Conservation (phyloP, 2,329 filamentous ascomycete species). For the Orbilia quercus region DNA sequence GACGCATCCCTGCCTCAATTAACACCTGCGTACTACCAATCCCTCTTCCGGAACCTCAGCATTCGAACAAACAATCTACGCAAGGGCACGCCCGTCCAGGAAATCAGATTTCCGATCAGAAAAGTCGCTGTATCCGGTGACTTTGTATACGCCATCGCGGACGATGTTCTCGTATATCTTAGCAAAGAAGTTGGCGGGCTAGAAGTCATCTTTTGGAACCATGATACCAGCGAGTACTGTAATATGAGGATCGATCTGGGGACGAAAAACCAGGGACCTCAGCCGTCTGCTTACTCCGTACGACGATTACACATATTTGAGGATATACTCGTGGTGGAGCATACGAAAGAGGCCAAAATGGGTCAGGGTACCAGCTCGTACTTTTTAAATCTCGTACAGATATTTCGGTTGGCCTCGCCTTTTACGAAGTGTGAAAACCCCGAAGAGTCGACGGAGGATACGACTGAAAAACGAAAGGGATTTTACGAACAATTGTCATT, state of each 20-base stretch:
- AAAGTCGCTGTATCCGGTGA: slow-evolving; percentile 24
- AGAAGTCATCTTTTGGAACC: slow-evolving; percentile 52
- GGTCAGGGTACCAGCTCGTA: slow-evolving; percentile 27
- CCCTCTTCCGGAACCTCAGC: slow-evolving; percentile 47
- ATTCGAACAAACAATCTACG: slow-evolving; percentile 46
- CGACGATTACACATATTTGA: slow-evolving; percentile 34
- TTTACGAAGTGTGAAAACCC: slow-evolving; percentile 11
- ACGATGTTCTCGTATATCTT: slow-evolving; percentile 51
- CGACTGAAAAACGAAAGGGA: slow-evolving; percentile 8
- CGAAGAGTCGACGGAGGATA: neutral
- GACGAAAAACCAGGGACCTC: slow-evolving; percentile 33
- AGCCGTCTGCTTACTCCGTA: slow-evolving; percentile 43
- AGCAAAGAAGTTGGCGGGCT: slow-evolving; percentile 41
- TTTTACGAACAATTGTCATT: slow-evolving; percentile 49
- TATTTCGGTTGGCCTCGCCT: slow-evolving; percentile 40
- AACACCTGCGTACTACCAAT: slow-evolving; percentile 34
- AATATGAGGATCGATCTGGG: slow-evolving; percentile 50
- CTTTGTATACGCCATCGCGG: slow-evolving; percentile 46
- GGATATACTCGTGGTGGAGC: slow-evolving; percentile 46
- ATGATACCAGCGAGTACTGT: slow-evolving; percentile 42
- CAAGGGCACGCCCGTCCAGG: slow-evolving; percentile 35
- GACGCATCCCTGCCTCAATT: slow-evolving; percentile 13
- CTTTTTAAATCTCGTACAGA: slow-evolving; percentile 38
- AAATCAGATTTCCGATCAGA: slow-evolving; percentile 34
- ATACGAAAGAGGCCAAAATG: slow-evolving; percentile 43